Evolutionary conservation across 495 filamentous ascomycete genomes (phyloP).

Genomic region (Podospora pseudoanserina): DNA sequence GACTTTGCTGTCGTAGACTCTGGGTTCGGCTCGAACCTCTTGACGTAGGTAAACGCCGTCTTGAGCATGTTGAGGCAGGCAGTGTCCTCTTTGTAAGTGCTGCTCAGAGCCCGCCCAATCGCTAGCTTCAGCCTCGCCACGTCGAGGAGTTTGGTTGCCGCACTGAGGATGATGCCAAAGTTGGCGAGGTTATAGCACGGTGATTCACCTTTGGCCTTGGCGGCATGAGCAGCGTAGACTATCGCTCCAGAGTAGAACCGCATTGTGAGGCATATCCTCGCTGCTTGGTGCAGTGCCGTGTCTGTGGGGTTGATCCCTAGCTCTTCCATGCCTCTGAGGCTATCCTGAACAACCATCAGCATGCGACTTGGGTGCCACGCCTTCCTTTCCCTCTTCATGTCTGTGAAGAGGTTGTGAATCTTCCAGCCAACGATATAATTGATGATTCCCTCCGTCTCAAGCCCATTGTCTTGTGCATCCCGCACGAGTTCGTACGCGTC

Average conservation of each 20-base stretch:
- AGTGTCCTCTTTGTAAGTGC: conserved; percentile 30
- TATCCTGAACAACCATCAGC: conserved; percentile 16
- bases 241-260: conserved; percentile 34
- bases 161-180: conserved; percentile 39
- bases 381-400: conserved; percentile 26
- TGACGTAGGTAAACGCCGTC: conserved; percentile 26
- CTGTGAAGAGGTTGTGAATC: conserved; percentile 18
- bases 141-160: conserved; percentile 37
- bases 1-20: not conserved
- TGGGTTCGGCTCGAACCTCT: not conserved
- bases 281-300: conserved; percentile 38
- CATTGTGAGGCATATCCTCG: conserved; percentile 29
- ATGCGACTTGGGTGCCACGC: conserved; percentile 18
- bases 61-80: conserved; percentile 32
- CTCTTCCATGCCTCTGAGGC: conserved; percentile 2
- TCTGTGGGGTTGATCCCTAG: conserved; percentile 27
- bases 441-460: conserved; percentile 34
- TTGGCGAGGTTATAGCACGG: conserved; percentile 37
- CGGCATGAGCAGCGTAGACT: conserved; percentile 34
- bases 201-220: conserved; percentile 16
- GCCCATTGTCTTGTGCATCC: conserved; percentile 29
- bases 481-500: conserved; percentile 34
- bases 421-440: conserved; percentile 29
- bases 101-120: conserved; percentile 27
- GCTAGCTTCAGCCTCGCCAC: conserved; percentile 31